Conservation (phyloP, 257 asterid species). For the Prunella vulgaris region DNA sequence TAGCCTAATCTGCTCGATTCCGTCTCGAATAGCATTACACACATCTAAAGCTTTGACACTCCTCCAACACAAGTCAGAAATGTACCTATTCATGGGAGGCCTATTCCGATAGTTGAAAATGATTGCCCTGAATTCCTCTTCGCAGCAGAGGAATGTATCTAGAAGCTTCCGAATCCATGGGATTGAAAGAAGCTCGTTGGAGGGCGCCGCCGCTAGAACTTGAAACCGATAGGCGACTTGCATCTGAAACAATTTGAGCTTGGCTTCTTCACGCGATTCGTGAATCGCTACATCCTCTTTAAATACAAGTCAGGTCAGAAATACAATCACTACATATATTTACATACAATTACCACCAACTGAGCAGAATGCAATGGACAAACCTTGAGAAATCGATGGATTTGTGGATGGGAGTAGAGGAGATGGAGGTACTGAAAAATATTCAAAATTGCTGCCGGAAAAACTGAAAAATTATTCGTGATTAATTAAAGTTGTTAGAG, state of each 20-base stretch:
- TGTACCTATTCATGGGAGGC: constrained; percentile 61
- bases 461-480: no score
- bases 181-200: constrained; percentile 57
- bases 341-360: no score
- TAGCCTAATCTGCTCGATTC: constrained; percentile 80
- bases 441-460: no score
- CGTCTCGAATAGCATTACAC: constrained; percentile 89
- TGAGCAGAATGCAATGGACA: no score
- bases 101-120: constrained; percentile 41
- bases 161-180: constrained; percentile 73
- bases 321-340: no score
- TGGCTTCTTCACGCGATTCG: constrained; percentile 40
- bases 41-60: constrained; percentile 86
- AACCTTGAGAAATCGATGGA: no score
- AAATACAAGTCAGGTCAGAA: no score
- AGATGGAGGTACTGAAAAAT: no score
- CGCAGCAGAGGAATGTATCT: constrained; percentile 64
- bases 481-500: no score
- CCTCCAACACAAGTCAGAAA: constrained; percentile 69
- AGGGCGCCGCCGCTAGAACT: constrained; percentile 32
- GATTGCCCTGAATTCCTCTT: constrained; percentile 66
- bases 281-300: no score
- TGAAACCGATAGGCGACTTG: constrained; percentile 55
- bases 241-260: constrained; percentile 62
- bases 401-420: no score